Base-by-base conservation (phyloP, 352 stramenopile genomes). In the Aphanomyces invadans region DNA sequence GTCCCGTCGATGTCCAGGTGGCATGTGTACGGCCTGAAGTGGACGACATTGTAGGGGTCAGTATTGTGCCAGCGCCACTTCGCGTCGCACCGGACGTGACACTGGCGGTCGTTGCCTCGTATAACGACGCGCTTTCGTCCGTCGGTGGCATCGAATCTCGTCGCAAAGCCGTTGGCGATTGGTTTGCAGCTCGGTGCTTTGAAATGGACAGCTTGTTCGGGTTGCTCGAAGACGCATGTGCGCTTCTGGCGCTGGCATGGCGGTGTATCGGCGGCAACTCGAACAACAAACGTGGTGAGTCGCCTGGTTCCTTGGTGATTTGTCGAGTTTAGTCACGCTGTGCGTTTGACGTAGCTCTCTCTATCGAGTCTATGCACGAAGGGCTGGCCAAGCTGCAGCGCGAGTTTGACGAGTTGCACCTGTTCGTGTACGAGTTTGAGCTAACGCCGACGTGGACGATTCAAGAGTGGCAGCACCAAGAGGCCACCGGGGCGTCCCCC, bases 161-260 rank as follows among this genome's bases (percentile, higher is more conserved):
- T n/a, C 21, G 21, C 10, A 21, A 10, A 5, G 33, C 60, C 7
- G 5, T 67, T 2, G 25, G 28, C n/a, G 42, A 42, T 23, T 67
- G 60, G 60, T 59, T 67, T 29, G 32, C 19, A 5, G 28, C 28
- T 4, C 60, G 60, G 9, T 49, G n/a, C 19, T 39, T 59, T 21
- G 60, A 44, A 31, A 67, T 67, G 39, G 60, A 67, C 21, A 67
- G 38, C 17, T 32, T 57, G 33, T 60, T 67, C 44, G 60, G 60
- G n/a, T 26, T 57, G 32, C 39, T 67, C 23, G 60, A 57, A 15
- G 42, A 39, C 32, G 60, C 60, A 2, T 28, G 45, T 10, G 36
- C 42, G 31, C 49, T 67, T 2, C 23, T 67, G 19, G 42, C 26
- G n/a, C 31, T 67, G 17, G 25, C 42, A 19, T 11, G 23, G 23